Percentiles rank a stretch among this genome's conserved stretches.
These are phyloP conservation scores for Cenchrus purpureus DNA, from an alignment of 176 grass and related monocot genomes.

Conservation along the genomic window DNA sequence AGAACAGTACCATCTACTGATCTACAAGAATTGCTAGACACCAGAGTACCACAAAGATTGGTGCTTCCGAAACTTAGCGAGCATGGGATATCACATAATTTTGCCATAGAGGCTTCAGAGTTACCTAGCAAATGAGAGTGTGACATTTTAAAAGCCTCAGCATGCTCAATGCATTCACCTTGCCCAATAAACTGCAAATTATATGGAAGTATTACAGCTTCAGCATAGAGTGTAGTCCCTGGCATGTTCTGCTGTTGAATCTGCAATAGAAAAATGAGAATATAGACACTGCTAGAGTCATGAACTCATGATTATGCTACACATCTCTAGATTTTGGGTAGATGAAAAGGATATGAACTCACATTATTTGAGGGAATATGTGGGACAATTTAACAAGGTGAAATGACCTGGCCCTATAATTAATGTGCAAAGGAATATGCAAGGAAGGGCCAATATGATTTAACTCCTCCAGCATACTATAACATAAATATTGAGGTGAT, in stretches of 20 bases:
- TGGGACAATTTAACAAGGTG: slow-evolving; percentile 79
- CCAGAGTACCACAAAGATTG: slow-evolving; percentile 50
- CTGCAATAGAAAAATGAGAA: slow-evolving; percentile 54
- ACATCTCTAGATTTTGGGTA: background rate
- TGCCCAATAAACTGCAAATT: slow-evolving; percentile 55
- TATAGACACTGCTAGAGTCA: slow-evolving; percentile 20
- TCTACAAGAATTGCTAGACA: slow-evolving; percentile 42
- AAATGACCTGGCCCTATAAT: slow-evolving; percentile 46
- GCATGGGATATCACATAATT: slow-evolving; percentile 55
- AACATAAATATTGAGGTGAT: slow-evolving; percentile 64
- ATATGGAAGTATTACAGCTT: slow-evolving; percentile 73
- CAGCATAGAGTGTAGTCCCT: slow-evolving; percentile 67
- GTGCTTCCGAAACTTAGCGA: slow-evolving; percentile 46
- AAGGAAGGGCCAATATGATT: slow-evolving; percentile 49
- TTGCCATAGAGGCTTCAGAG: slow-evolving; percentile 43
- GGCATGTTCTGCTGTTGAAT: slow-evolving; percentile 44
- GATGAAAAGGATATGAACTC: slow-evolving; percentile 28
- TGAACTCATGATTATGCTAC: slow-evolving; percentile 31
- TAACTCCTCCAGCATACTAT: slow-evolving; percentile 62
- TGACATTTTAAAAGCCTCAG: slow-evolving; percentile 49
- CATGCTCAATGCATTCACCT: slow-evolving; percentile 46
- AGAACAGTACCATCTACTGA: slow-evolving; percentile 31
- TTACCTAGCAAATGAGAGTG: slow-evolving; percentile 42
- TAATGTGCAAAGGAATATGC: slow-evolving; percentile 51
- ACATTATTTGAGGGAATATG: slow-evolving; percentile 75